phyloP scores from a whole-genome alignment of 2,329 filamentous ascomycete genomes.

The Fusarium protoensiforme region DNA sequence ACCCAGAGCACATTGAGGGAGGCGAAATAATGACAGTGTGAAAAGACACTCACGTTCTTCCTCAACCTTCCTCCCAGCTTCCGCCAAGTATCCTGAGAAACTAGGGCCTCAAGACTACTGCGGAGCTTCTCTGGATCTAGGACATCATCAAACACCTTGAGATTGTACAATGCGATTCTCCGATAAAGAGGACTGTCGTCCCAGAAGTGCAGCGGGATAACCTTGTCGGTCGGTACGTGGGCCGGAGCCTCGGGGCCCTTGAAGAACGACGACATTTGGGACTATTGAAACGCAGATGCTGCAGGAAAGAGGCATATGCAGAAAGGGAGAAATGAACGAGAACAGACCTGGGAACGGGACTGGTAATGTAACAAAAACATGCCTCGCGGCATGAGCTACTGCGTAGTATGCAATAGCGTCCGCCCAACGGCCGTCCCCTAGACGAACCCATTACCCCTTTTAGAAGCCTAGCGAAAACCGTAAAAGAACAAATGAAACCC shows the following conservation, averaged over 20 bases:
- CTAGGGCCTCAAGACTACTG: conserved; percentile 7
- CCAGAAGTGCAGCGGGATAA: conserved; percentile 15
- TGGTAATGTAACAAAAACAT: not conserved
- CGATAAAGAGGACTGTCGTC: conserved; percentile 16
- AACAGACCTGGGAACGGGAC: not conserved
- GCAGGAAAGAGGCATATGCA: not conserved
- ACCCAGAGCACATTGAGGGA: not conserved
- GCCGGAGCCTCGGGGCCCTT: conserved; percentile 1
- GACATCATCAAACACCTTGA: conserved; percentile 16
- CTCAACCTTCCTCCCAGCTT: conserved; percentile 14
- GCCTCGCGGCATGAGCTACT: not conserved
- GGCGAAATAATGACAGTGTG: not conserved
- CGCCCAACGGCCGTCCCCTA: not conserved
- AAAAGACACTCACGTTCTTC: conserved; percentile 11
- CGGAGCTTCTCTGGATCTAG: conserved; percentile 19
- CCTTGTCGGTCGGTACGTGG: conserved; percentile 1
- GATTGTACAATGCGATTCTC: conserved; percentile 16
- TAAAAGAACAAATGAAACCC: not conserved
- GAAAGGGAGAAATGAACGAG: not conserved
- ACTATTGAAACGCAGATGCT: not conserved
- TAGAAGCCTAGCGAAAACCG: not conserved
- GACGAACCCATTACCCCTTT: not conserved
- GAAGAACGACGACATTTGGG: conserved; percentile 12
- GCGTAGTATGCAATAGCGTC: not conserved
- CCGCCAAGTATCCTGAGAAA: conserved; percentile 2